These are phyloP conservation scores for Vanrija sp. DNA, from an alignment of 1,284 basidiomycete genomes.

Conservation along the genomic window DNA sequence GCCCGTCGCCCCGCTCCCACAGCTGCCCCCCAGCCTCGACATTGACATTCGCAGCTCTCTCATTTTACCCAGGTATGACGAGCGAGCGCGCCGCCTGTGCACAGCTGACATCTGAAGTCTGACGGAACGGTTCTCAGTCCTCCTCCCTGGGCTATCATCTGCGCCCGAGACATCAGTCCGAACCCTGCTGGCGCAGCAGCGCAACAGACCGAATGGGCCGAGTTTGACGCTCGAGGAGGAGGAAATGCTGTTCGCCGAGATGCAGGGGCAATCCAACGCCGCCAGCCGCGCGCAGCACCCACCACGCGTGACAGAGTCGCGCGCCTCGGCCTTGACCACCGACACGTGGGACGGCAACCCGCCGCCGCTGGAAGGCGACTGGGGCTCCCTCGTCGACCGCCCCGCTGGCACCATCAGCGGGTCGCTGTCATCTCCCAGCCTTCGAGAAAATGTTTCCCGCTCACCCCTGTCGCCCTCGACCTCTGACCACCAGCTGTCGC, in stretches of 20 bases:
- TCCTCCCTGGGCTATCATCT: constrained; percentile 33
- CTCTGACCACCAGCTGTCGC: constrained; percentile 3
- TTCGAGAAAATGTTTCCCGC: neutral
- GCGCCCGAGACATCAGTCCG: constrained; percentile 37
- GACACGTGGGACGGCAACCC: constrained; percentile 34
- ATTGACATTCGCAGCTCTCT: constrained; percentile 44
- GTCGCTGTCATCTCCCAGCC: neutral
- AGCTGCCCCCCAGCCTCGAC: constrained; percentile 32
- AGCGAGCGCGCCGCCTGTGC: no score
- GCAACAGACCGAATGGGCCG: constrained; percentile 32
- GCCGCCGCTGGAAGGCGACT: constrained; percentile 16
- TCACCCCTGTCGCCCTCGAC: neutral
- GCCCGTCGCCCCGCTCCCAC: neutral
- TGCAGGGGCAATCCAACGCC: constrained; percentile 4
- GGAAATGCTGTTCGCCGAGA: constrained; percentile 40
- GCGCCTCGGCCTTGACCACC: constrained; percentile 6
- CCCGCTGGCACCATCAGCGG: neutral
- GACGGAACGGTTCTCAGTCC: constrained; percentile 43
- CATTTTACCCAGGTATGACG: constrained; percentile 38
- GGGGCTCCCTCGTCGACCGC: neutral
- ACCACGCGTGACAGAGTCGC: neutral
- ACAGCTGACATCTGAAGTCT: constrained; percentile 21
- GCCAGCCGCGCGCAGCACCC: constrained; percentile 6
- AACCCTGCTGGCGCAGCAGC: constrained; percentile 36
- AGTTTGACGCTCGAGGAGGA: constrained; percentile 42